Evolutionary conservation across 495 filamentous ascomycete species (phyloP), one percentile per base, ranked within the genome.

Genomic region (Chaetomium tenue): DNA sequence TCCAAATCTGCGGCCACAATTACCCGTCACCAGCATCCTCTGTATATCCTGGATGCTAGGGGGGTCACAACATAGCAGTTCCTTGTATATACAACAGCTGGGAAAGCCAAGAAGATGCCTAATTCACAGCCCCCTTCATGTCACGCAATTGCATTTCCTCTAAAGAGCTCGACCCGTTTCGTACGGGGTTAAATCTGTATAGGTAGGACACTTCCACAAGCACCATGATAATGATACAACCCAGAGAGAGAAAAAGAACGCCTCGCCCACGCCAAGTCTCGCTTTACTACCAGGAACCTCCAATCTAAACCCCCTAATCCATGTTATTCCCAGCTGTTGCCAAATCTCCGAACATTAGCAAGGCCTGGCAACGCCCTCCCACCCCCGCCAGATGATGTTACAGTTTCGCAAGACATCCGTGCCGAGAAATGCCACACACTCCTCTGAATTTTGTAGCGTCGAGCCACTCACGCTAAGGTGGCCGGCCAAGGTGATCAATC

Each of bases 31-130:
- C 47, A 39, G 15, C 46, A n/a, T 18, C 15, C 13, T 25, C 0
- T 61, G 59, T 52, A 52, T 44, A 61, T 52, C 33, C 26, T 8
- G 47, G 28, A n/a, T 61, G 59, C 22, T 58, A n/a, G n/a, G 23
- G 28, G 25, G 18, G 11, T 50, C 13, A 30, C 23, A 15, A 60
- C n/a, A 48, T 37, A n/a, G 18, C n/a, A n/a, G 15, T 58, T 47
- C 47, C 39, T 60, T 60, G 59, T 61, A 61, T 42, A 52, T 52
- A 61, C 3, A 37, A 5, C 58, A 7, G 18, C 33, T 40, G 53
- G 33, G 53, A 56, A 4, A 56, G 18, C 37, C 53, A 25, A 54
- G 23, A 56, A 56, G 23, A 56, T 20, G 23, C 0, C 12, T 40
- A 15, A 26, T 52, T 26, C 46, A 22, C 20, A 22, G 15, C n/a